Evolutionary conservation across 106 monocot species (phyloP).

Genomic region (Dendrobium nobile): DNA sequence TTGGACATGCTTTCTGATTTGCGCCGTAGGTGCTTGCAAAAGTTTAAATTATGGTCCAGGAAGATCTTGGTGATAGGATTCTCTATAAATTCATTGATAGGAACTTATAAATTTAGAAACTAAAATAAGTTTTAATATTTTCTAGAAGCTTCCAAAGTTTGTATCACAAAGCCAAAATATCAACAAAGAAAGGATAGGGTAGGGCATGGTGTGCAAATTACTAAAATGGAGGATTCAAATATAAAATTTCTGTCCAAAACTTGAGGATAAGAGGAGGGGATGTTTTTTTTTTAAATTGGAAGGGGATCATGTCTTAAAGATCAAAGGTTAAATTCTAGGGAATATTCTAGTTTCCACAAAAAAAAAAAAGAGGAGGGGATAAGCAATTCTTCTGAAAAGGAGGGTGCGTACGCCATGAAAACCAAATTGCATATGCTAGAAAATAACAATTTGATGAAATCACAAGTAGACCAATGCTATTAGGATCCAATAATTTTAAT

Average conservation of each 20-base stretch:
- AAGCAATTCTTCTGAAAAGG: too few relatives aligned
- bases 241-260: not conserved
- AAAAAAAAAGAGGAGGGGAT: too few relatives aligned
- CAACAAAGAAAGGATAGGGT: not conserved
- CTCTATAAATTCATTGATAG: not conserved
- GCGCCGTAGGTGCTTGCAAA: not conserved
- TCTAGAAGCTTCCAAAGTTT: not conserved
- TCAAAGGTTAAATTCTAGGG: too few relatives aligned
- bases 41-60: not conserved
- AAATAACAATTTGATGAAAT: not conserved
- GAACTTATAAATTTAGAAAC: not conserved
- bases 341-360: too few relatives aligned
- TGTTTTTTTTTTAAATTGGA: too few relatives aligned
- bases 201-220: not conserved
- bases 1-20: not conserved
- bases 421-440: too few relatives aligned
- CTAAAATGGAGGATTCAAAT: not conserved
- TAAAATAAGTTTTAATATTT: not conserved
- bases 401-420: not conserved
- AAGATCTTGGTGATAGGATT: not conserved
- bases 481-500: too few relatives aligned
- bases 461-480: not conserved
- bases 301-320: too few relatives aligned
- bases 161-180: not conserved
- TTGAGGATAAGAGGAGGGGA: too few relatives aligned